Conservation (phyloP, 2,329 filamentous ascomycete species). For the Moelleriella libera region DNA sequence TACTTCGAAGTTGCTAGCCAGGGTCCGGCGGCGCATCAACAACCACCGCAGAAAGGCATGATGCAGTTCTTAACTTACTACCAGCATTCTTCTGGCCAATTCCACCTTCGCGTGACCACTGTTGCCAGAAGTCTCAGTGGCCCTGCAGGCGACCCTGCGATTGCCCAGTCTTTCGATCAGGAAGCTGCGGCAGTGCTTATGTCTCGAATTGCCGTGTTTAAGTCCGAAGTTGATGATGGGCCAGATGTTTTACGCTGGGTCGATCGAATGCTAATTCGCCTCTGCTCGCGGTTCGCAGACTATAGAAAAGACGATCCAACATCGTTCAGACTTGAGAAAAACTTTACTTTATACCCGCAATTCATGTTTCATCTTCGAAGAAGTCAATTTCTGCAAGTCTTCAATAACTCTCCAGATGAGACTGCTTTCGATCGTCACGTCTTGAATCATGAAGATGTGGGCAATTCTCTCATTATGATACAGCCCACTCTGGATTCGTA, state of each 20-base stretch:
- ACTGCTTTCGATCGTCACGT: conserved; percentile 98
- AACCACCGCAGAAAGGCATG: conserved; percentile 81
- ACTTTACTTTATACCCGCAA: conserved; percentile 96
- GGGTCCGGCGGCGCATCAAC: conserved; percentile 73
- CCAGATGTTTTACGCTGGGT: conserved; percentile 98
- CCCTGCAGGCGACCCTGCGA: conserved; percentile 83
- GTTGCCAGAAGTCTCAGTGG: conserved; percentile 84
- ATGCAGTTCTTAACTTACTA: conserved; percentile 99
- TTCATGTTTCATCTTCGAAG: conserved; percentile 99
- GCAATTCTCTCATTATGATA: conserved; percentile 97
- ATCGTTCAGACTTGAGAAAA: conserved; percentile 94
- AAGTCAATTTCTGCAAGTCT: conserved; percentile 95
- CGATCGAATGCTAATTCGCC: conserved; percentile 90
- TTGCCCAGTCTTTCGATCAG: conserved; percentile 95
- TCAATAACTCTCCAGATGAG: conserved; percentile 98
- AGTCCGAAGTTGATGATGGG: conserved; percentile 94
- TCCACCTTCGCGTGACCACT: conserved; percentile 89
- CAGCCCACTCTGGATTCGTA: conserved; percentile 96
- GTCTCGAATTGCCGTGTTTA: conserved; percentile 98
- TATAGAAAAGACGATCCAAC: conserved; percentile 97
- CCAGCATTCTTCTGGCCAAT: conserved; percentile 91
- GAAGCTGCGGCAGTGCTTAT: conserved; percentile 95
- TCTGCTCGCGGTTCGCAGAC: conserved; percentile 93
- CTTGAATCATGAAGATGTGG: conserved; percentile 90
- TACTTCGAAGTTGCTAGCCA: conserved; percentile 98